phyloP scores from a whole-genome alignment of 345 rosid genomes.

The Hevea brasiliensis region DNA sequence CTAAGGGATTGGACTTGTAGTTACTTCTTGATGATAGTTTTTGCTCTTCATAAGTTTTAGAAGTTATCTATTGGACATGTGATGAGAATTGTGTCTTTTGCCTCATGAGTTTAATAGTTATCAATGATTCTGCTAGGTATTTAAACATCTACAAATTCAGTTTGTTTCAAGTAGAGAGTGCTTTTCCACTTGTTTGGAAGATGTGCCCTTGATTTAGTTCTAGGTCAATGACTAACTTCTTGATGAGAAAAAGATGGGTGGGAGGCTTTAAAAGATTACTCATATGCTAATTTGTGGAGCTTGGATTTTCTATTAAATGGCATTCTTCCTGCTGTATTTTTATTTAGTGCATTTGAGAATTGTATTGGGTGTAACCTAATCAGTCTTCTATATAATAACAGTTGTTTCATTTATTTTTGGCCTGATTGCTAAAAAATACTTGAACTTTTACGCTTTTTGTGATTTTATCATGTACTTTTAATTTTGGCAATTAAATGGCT shows the following conservation, averaged over 20 bases:
- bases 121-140: background rate
- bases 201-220: background rate
- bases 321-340: background rate
- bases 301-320: background rate
- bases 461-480: too few relatives aligned
- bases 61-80: background rate
- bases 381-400: background rate
- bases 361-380: background rate
- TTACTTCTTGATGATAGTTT: background rate
- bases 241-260: background rate
- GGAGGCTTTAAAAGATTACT: background rate
- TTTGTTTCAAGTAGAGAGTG: too few relatives aligned
- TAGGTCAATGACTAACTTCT: background rate
- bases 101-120: too few relatives aligned
- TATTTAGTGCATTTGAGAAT: background rate
- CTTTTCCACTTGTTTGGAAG: background rate
- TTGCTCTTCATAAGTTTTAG: background rate
- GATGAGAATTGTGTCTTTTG: too few relatives aligned
- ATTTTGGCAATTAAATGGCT: too few relatives aligned
- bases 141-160: too few relatives aligned
- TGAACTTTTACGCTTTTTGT: too few relatives aligned
- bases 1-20: background rate
- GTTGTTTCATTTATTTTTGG: background rate
- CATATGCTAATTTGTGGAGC: background rate
- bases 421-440: too few relatives aligned